Base-by-base conservation (phyloP, 2,329 filamentous ascomycete species). In the Sphaerostilbella broomeana region DNA sequence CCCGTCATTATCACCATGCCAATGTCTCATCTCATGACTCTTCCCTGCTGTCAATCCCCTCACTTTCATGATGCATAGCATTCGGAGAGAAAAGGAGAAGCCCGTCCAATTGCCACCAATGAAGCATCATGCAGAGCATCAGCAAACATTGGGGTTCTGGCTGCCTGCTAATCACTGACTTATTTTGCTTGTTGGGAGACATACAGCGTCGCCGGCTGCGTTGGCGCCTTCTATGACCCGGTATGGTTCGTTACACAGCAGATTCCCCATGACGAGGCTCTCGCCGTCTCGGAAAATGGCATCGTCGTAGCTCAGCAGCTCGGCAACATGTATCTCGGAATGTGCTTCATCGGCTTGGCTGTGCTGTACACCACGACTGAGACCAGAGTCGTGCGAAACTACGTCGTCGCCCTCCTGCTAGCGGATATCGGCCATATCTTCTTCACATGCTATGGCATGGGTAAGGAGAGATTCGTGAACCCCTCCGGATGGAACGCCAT, bases 351-450 rank as follows among this genome's bases (percentile, higher is more conserved):
- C 4, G 81, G 77, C 3, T 54, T 84, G 6, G 78, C 72, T 4
- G 69, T 86, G 12, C 65, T 85, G 10, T 75, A 77, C 53, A 72
- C 75, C 5, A 83, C 77, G 2, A 74, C 65, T 11, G 82, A 87
- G 61, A 59, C 75, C 38, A 77, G 68, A 46, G 79, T 86, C 2
- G 72, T 86, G 19, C 70, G 73, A 32, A 79, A 73, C 54, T 87
- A 86, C 52, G 64, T 87, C 19, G 57, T 81, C 35, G 80, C 77
- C 6, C 63, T 85, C 16, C 77, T 75, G 63, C 56, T 77, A 18
- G 81, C 76, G 13, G 82, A 87, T 52, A 63, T 86, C 46, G 77
- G 79, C 3, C 83, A 87, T 55, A 62, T 87, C 18, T 75, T 68
- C 35, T 68, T 80, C 44, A 82, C 75, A 12, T 60, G 58, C 13